Evolutionary conservation across 1,284 basidiomycete genomes (phyloP).

Genomic region (Trichosporon sp.): DNA sequence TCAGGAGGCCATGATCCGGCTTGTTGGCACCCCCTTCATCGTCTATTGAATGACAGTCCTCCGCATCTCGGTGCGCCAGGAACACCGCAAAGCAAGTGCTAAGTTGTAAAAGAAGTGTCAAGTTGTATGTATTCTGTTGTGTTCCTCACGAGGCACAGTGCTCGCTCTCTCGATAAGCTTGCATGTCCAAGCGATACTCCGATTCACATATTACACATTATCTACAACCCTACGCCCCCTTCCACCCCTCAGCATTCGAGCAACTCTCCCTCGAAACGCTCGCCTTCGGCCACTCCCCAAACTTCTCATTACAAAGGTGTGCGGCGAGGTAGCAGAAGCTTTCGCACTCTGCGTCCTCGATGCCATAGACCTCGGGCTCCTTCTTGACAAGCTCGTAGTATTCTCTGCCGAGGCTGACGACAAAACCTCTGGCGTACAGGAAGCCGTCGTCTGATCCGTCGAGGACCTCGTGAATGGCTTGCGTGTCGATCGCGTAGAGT

Average conservation of each 20-base stretch:
- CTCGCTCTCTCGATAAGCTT: background rate
- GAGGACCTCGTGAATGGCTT: constrained; percentile 8
- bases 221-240: background rate
- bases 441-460: constrained; percentile 12
- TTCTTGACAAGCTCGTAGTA: constrained; percentile 10
- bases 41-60: background rate
- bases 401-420: constrained; percentile 4
- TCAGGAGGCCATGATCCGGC: background rate
- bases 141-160: too few species aligned
- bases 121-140: too few species aligned
- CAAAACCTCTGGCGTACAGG: constrained; percentile 11
- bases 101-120: too few species aligned
- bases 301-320: constrained; percentile 2
- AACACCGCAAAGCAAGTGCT: too few species aligned
- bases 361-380: background rate
- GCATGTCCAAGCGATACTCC: background rate
- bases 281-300: constrained; percentile 9
- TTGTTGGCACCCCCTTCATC: background rate
- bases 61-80: too few species aligned
- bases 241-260: background rate
- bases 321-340: constrained; percentile 1
- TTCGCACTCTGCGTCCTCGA: constrained; percentile 9
- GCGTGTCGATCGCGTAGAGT: constrained; percentile 9
- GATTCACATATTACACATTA: too few species aligned
- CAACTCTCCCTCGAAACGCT: background rate